phyloP scores from a whole-genome alignment of 345 rosid species.

The Angophora floribunda region DNA sequence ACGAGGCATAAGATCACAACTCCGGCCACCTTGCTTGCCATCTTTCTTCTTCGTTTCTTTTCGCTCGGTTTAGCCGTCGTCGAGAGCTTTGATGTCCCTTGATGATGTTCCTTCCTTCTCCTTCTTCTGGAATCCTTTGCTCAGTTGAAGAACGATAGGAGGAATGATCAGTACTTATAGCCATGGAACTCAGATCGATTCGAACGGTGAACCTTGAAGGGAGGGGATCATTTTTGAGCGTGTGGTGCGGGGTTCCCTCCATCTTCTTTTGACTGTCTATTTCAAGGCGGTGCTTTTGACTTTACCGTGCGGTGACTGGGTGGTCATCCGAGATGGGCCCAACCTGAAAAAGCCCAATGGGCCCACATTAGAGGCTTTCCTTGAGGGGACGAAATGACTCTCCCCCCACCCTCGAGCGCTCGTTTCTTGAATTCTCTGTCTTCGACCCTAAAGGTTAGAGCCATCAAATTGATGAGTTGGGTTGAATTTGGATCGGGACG shows the following conservation, averaged over 20 bases:
- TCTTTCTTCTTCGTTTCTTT: neutral
- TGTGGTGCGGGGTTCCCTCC: neutral
- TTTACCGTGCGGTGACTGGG: neutral
- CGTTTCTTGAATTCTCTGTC: neutral
- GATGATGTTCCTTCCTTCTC: neutral
- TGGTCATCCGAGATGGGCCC: neutral
- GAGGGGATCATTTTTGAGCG: neutral
- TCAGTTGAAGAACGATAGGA: neutral
- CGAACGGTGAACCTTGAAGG: neutral
- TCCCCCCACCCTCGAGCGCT: neutral
- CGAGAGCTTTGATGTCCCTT: neutral
- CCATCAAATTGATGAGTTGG: too few species aligned
- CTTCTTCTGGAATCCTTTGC: neutral
- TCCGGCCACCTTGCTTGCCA: constrained; percentile 11
- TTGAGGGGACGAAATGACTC: neutral
- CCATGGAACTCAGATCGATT: neutral
- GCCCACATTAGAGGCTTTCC: neutral
- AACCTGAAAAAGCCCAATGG: neutral
- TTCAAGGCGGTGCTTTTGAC: neutral
- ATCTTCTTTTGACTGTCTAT: neutral
- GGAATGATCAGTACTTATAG: neutral
- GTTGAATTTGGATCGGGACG: neutral
- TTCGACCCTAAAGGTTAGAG: neutral
- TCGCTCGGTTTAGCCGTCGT: neutral
- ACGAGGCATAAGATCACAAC: constrained; percentile 13